These are phyloP conservation scores for Aspergillus unguis DNA, from an alignment of 2,329 filamentous ascomycete species.

Conservation along the genomic window DNA sequence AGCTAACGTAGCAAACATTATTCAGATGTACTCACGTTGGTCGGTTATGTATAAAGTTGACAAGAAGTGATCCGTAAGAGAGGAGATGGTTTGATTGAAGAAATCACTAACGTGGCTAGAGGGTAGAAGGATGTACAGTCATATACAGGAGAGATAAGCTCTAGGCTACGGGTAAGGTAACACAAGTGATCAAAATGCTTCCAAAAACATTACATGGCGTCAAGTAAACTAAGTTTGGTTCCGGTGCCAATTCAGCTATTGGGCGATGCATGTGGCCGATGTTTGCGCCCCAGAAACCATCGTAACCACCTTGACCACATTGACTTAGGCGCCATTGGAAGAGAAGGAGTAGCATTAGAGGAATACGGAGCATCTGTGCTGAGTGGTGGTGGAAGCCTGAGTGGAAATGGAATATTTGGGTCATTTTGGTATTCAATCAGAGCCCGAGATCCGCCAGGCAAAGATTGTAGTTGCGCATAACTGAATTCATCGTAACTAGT, in stretches of 20 bases:
- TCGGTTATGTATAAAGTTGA: not conserved
- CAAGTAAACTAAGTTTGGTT: not conserved
- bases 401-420: not conserved
- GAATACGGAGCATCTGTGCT: not conserved
- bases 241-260: not conserved
- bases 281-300: not conserved
- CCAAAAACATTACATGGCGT: not conserved
- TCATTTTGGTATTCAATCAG: not conserved
- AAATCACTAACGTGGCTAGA: not conserved
- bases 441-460: not conserved
- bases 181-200: not conserved
- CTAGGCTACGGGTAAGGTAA: too few species aligned
- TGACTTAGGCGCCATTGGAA: not conserved
- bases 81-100: not conserved
- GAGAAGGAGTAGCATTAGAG: not conserved
- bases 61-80: not conserved
- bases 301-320: not conserved
- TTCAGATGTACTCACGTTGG: not conserved
- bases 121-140: not conserved
- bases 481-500: not conserved
- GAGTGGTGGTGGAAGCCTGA: not conserved
- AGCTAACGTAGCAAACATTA: not conserved
- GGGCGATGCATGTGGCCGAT: not conserved
- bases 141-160: not conserved
- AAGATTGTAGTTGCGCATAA: constrained; percentile 3